These are phyloP conservation scores for Lipomyces yarrowii DNA, from an alignment of 1,139 yeast genomes.

Conservation along the genomic window DNA sequence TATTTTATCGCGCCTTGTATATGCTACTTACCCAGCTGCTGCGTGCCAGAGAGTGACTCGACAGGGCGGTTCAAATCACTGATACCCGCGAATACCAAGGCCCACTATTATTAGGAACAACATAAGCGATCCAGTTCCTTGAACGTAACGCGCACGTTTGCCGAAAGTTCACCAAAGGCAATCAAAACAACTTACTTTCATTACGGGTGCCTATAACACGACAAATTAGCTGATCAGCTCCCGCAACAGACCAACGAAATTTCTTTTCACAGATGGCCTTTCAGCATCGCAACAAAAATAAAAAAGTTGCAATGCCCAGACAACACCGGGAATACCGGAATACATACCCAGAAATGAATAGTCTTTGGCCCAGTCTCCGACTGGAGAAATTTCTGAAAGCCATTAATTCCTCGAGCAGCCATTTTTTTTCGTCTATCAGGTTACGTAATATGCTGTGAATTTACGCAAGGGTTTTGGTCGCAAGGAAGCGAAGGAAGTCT, in stretches of 20 bases:
- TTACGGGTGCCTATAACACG: slow-evolving; percentile 51
- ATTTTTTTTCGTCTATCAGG: slow-evolving; percentile 6
- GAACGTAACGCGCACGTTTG: neutral
- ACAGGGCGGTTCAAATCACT: slow-evolving; percentile 88
- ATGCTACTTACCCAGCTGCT: slow-evolving; percentile 53
- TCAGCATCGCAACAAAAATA: neutral
- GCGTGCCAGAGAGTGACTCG: slow-evolving; percentile 88
- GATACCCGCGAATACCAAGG: slow-evolving; percentile 86
- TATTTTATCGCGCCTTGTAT: neutral
- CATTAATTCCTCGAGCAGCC: slow-evolving; percentile 46
- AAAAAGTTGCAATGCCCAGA: neutral
- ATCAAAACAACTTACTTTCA: slow-evolving; percentile 45
- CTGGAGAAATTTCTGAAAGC: slow-evolving; percentile 67
- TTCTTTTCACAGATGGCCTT: neutral
- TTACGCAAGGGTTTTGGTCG: neutral
- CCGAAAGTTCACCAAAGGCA: neutral
- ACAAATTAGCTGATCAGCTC: neutral
- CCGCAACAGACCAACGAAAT: neutral
- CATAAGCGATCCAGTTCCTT: slow-evolving; percentile 35
- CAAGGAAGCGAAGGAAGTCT: neutral
- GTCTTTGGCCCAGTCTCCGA: slow-evolving; percentile 95
- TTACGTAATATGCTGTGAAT: neutral
- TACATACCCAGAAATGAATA: slow-evolving; percentile 83
- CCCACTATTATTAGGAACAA: slow-evolving; percentile 58
- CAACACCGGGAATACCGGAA: neutral